Conservation (phyloP, 805 yeast species). For the Lachancea lanzarotensis region DNA sequence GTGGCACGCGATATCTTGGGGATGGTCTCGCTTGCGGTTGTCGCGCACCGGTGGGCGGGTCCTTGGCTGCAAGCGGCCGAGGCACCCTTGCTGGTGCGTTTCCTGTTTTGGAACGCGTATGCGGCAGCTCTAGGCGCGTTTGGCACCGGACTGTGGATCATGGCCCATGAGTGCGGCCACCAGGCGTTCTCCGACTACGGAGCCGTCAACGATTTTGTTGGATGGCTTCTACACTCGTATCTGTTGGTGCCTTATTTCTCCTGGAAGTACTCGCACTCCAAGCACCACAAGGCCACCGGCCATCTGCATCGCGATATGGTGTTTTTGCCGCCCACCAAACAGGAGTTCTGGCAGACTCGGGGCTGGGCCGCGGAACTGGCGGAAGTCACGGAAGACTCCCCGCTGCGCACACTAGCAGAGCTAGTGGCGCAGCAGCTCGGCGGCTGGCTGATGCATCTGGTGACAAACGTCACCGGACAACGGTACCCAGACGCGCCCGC, state of each 20-base stretch:
- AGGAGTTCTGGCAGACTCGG: constrained; percentile 40
- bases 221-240: constrained; percentile 77
- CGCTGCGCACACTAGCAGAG: constrained; percentile 51
- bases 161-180: constrained; percentile 92
- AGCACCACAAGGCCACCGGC: constrained; percentile 89
- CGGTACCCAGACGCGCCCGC: constrained; percentile 42
- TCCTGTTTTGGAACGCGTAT: constrained; percentile 53
- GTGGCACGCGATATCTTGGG: constrained; percentile 59
- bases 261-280: constrained; percentile 78
- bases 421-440: constrained; percentile 64
- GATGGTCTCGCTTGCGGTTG: constrained; percentile 43
- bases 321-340: constrained; percentile 66
- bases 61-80: constrained; percentile 7
- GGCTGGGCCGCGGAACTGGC: constrained; percentile 35
- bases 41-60: constrained; percentile 28
- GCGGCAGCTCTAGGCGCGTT: constrained; percentile 53
- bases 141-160: constrained; percentile 74
- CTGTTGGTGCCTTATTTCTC: constrained; percentile 80
- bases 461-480: constrained; percentile 74
- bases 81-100: constrained; percentile 33
- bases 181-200: constrained; percentile 74
- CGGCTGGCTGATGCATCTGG: constrained; percentile 67
- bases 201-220: constrained; percentile 67
- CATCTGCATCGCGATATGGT: constrained; percentile 79
- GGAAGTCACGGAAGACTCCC: constrained; percentile 69